Base-by-base conservation (phyloP, 2,329 filamentous ascomycete genomes). In the Cyphellophora attinorum region DNA sequence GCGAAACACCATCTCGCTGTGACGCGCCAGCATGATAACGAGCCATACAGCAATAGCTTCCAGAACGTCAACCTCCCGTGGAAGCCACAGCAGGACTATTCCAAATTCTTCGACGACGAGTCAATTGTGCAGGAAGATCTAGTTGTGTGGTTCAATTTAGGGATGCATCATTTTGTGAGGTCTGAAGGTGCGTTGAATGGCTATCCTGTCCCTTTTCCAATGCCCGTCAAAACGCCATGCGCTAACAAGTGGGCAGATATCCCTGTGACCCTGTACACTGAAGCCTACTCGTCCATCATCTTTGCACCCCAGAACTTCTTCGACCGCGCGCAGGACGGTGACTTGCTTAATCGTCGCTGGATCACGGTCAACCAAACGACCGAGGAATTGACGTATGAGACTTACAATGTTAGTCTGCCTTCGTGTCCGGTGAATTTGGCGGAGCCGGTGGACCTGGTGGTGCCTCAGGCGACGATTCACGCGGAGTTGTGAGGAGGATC, bases 111-210 rank as follows among this genome's bases (percentile, higher is more conserved):
- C 27, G 41, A 44, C 19, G 34, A 31, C 30, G 38, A 40, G n/a
- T 18, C 29, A 8, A 27, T 43, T 12, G 31, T 28, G 4, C 19
- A 41, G n/a, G 40, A 43, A 18, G 58, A 61, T 34, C 34, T 61
- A 5, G 64, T 69, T 2, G 42, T 68, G 3, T 70, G 65, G 59
- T 61, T 70, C 42, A 70, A 70, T 45, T 51, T 72, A 5, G 67
- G 67, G 32, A 67, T 67, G 55, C 67, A 72, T 47, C 66, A 70
- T 44, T 57, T 67, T 19, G 65, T 63, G 2, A 53, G 58, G 13
- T 53, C 57, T 19, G 57, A 58, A 40, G 21, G 21, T 25, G n/a
- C 8, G 21, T 25, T 8, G n/a, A n/a, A n/a, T n/a, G n/a, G n/a
- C n/a, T n/a, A n/a, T n/a, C n/a, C n/a, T n/a, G n/a, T n/a, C n/a